Base-by-base conservation (phyloP, 2,329 filamentous ascomycete genomes). In the Trichoderma sp. region DNA sequence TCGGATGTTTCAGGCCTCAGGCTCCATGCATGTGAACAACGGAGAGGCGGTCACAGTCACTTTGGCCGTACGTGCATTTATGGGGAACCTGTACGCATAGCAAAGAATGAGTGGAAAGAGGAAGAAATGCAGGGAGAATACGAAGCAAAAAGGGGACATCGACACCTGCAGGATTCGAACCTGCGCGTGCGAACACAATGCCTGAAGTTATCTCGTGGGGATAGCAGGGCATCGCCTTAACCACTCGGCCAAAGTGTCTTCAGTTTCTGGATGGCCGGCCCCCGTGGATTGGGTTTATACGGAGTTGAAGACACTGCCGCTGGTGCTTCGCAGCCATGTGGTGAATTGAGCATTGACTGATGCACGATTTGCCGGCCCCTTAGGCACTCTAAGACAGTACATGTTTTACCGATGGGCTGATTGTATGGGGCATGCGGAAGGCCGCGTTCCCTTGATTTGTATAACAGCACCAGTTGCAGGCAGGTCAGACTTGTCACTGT, bases 131-230 rank as follows among this genome's bases (percentile, higher is more conserved):
- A n/a, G 21, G 18, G 24, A 53, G 53, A 47, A n/a, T 9, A 32
- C 18, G 36, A 32, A n/a, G 57, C 57, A 70, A 64, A 70, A 70
- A 57, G n/a, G 47, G 18, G 18, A 12, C 8, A 3, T 6, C 60
- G 68, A 70, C 68, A 70, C 60, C 68, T 70, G 68, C 58, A 64
- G 68, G 68, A 70, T 70, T 70, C 58, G 68, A 64, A 57, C 68
- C 60, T 70, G 60, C 68, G 68, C 68, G 60, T 70, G 68, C 68
- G 60, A 70, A 70, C 68, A 70, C 68, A 70, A 70, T 70, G 68
- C 68, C 68, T 70, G 8, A 15, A 57, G 65, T 21, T 64, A 70
- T 64, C 9, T 34, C 58, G 7, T 5, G 15, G 21, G 21, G 32
- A 70, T 64, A 64, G 68, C 68, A 70, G 68, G 68, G 68, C 68